Evolutionary conservation across 2,329 filamentous ascomycete species (phyloP).

Genomic region (Xylariaceae sp.): DNA sequence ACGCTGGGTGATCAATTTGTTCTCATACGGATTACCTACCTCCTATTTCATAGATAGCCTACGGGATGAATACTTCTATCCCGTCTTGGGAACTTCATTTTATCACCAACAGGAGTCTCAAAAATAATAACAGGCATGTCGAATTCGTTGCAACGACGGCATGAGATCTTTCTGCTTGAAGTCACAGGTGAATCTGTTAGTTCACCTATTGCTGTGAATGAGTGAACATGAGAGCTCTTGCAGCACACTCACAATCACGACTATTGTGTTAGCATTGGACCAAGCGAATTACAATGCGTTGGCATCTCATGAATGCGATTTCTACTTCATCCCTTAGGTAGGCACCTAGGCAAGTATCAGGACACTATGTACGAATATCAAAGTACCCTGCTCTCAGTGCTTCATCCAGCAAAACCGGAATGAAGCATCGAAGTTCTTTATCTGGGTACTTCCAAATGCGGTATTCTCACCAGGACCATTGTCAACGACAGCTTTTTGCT

Average conservation of each 20-base stretch:
- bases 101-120: neutral
- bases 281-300: neutral
- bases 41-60: no score
- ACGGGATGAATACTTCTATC: no score
- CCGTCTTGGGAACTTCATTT: neutral
- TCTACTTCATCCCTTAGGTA: no score
- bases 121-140: neutral
- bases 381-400: neutral
- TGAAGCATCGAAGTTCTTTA: neutral
- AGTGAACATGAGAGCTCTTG: neutral
- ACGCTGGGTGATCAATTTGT: no score
- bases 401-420: neutral
- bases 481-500: neutral
- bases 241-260: neutral
- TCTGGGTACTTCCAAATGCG: slow-evolving; percentile 16
- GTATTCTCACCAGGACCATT: slow-evolving; percentile 1
- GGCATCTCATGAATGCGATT: no score
- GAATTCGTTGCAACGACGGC: neutral
- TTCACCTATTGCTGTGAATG: neutral
- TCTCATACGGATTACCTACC: no score
- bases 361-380: neutral
- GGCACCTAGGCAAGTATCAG: neutral
- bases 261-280: neutral
- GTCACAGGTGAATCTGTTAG: neutral
- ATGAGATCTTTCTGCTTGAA: neutral